Percentiles rank a stretch among this genome's conserved stretches.
These are phyloP conservation scores for Mollisiaceae sp. DNA, from an alignment of 2,329 filamentous ascomycete genomes.

Conservation along the genomic window DNA sequence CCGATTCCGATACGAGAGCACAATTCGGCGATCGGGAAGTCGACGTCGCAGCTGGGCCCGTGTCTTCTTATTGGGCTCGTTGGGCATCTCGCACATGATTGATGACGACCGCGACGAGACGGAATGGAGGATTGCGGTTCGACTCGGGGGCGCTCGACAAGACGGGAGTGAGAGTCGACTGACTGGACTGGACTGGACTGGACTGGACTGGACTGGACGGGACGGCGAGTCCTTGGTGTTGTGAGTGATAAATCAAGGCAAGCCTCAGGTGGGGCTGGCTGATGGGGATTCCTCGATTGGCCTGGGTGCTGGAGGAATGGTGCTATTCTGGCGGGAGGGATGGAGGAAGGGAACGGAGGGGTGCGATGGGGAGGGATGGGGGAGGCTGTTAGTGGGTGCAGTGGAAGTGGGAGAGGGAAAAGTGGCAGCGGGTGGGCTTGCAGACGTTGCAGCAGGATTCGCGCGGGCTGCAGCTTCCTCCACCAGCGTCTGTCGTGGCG, in stretches of 20 bases:
- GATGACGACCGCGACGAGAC: constrained; percentile 1
- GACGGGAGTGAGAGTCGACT: constrained; percentile 3
- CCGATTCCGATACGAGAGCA: no score
- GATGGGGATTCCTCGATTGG: neutral
- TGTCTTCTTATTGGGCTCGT: constrained; percentile 4
- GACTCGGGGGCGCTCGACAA: neutral
- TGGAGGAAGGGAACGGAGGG: neutral
- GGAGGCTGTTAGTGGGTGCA: neutral
- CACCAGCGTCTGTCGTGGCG: neutral
- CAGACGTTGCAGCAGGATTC: neutral
- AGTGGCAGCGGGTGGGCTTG: neutral
- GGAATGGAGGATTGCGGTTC: neutral
- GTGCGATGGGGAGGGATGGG: no score
- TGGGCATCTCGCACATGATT: constrained; percentile 22
- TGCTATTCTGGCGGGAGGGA: neutral
- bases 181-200: no score
- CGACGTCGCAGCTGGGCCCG: neutral
- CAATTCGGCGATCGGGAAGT: neutral
- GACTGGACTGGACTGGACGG: neutral
- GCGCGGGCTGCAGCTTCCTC: no score
- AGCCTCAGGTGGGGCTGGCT: neutral
- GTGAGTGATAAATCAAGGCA: constrained; percentile 16
- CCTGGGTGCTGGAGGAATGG: neutral
- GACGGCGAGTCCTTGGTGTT: constrained; percentile 26
- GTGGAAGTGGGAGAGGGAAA: neutral